phyloP scores from a whole-genome alignment of 208 protist genomes.

The Wallacemonas sp. region DNA sequence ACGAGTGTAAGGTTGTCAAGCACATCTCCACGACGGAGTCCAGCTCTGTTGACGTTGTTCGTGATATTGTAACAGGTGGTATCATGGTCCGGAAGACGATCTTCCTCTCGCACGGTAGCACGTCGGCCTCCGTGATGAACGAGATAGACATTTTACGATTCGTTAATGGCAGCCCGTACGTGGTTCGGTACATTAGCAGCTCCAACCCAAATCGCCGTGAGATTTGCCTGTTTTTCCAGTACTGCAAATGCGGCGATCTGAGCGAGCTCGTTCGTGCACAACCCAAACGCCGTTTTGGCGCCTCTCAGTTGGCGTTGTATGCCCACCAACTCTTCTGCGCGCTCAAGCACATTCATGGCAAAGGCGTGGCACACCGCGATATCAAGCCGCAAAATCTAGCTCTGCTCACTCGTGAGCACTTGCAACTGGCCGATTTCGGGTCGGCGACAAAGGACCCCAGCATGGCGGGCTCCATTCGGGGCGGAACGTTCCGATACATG shows the following conservation, averaged over 20 bases:
- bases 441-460: constrained; percentile 30
- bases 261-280: constrained; percentile 7
- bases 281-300: constrained; percentile 10
- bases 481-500: constrained; percentile 63
- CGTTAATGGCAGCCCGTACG: constrained; percentile 31
- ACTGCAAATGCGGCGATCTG: constrained; percentile 44
- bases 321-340: constrained; percentile 41
- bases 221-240: constrained; percentile 60
- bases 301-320: constrained; percentile 19
- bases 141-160: constrained; percentile 56
- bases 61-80: constrained; percentile 30
- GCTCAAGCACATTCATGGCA: constrained; percentile 51
- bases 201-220: constrained; percentile 19
- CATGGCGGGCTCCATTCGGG: constrained; percentile 26
- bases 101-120: constrained; percentile 14
- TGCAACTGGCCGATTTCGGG: constrained; percentile 74
- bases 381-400: constrained; percentile 95
- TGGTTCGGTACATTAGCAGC: constrained; percentile 46
- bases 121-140: constrained; percentile 4
- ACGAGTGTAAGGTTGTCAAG: constrained; percentile 24
- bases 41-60: constrained; percentile 33
- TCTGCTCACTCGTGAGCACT: constrained; percentile 51
- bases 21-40: constrained; percentile 14
- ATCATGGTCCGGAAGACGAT: constrained; percentile 41
- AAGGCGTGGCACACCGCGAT: constrained; percentile 86